Evolutionary conservation across 805 yeast species (phyloP), one percentile per base, ranked within the genome.

Genomic region (Priceomyces melissophilus): DNA sequence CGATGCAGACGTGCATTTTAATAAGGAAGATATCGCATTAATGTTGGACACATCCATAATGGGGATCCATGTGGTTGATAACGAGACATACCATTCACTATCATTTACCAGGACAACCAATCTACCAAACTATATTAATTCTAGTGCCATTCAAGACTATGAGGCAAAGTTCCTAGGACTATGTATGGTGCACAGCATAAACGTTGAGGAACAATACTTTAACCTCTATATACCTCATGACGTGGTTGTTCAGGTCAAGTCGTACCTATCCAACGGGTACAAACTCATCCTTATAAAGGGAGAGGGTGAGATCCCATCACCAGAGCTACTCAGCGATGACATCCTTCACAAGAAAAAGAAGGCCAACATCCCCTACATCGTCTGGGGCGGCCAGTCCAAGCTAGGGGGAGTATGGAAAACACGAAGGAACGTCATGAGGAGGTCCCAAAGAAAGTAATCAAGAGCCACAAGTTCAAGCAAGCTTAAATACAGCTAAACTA

Each of bases 181-280:
- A 27, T 80, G 76, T 1, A 64, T 87, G 37, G 68, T 87, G 0
- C 96, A 88, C 53, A 83, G 91, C 1, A 60, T 87, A 10, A 74
- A 82, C 48, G 42, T 46, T 0, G 42, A 45, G 0, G 52, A 60
- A 1, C 53, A 63, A 8, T 46, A 63, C 11, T 50, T 85, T 33
- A 80, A 84, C 42, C 38, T 87, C 1, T 81, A 84, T 49, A 62
- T 84, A 0, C 88, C 87, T 1, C 46, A 52, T 9, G 41, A 46
- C 12, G 32, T 38, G 8, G 25, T 38, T 4, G 10, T 16, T 3
- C 32, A 14, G 5, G 28, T 54, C 1, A 48, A 47, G 9, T 14
- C 43, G 3, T 13, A 48, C 0, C 50, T 62, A 11, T 54, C 54
- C 3, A 57, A 52, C 1, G 54, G 47, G 10, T 62, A 46, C 30